These are phyloP conservation scores for Neobulgaria alba DNA, from an alignment of 2,329 filamentous ascomycete genomes.

Conservation along the genomic window DNA sequence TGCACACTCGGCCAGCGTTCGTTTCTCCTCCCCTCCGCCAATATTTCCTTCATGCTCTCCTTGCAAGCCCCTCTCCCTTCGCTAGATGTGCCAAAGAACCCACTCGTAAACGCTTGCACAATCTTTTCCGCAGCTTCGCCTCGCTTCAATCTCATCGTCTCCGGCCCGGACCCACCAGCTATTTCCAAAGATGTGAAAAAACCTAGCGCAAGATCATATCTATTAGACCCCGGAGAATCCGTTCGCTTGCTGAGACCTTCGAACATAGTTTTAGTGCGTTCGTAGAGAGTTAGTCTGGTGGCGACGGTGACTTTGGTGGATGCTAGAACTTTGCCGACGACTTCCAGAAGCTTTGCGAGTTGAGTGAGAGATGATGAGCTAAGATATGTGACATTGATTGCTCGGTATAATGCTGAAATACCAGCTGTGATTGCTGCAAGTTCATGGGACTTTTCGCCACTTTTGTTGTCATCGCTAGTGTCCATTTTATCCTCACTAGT, in stretches of 20 bases:
- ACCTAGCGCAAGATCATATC: slow-evolving; percentile 15
- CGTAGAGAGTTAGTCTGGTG: slow-evolving; percentile 25
- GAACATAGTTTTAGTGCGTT: slow-evolving; percentile 24
- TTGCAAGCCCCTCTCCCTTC: slow-evolving; percentile 18
- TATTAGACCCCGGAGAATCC: slow-evolving; percentile 11
- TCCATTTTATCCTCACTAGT: slow-evolving; percentile 60
- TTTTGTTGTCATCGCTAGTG: slow-evolving; percentile 23
- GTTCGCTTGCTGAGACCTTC: slow-evolving; percentile 22
- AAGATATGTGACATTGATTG: slow-evolving; percentile 23
- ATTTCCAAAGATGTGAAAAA: slow-evolving; percentile 26
- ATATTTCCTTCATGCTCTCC: slow-evolving; percentile 15
- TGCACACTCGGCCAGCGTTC: slow-evolving; percentile 25
- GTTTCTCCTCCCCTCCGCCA: slow-evolving; percentile 17
- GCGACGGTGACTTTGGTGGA: slow-evolving; percentile 25
- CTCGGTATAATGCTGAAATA: slow-evolving; percentile 25
- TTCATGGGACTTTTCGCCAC: slow-evolving; percentile 19
- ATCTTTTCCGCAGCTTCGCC: slow-evolving; percentile 27
- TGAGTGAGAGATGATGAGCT: slow-evolving; percentile 20
- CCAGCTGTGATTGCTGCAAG: slow-evolving; percentile 25
- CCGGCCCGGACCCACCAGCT: slow-evolving; percentile 24
- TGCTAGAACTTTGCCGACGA: slow-evolving; percentile 15
- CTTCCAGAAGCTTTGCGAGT: slow-evolving; percentile 21
- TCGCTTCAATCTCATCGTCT: slow-evolving; percentile 26
- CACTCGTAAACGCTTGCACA: slow-evolving; percentile 18
- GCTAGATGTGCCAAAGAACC: slow-evolving; percentile 22